Percentiles rank a stretch among this genome's conserved stretches.
These are phyloP conservation scores for Ceratocystis eucalypticola DNA, from an alignment of 2,329 filamentous ascomycete species.

Conservation along the genomic window DNA sequence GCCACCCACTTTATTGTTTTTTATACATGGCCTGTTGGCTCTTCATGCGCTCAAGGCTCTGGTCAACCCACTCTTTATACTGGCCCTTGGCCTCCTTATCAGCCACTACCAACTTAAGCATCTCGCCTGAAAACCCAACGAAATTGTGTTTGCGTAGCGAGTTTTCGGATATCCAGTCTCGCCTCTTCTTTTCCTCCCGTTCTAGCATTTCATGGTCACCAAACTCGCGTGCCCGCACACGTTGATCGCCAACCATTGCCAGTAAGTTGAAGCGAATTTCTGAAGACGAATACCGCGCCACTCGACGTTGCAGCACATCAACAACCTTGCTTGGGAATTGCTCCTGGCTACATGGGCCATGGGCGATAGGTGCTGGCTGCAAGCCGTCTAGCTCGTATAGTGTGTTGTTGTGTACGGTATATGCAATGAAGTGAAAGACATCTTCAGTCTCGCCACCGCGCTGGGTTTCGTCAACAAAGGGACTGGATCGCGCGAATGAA, in stretches of 20 bases:
- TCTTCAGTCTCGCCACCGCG: conserved; percentile 63
- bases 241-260: conserved; percentile 76
- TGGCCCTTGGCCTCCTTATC: conserved; percentile 55
- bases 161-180: conserved; percentile 90
- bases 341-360: conserved; percentile 58
- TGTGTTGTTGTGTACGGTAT: conserved; percentile 63
- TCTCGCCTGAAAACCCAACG: conserved; percentile 83
- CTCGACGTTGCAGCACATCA: conserved; percentile 69
- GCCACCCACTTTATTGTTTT: conserved; percentile 25
- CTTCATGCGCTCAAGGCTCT: conserved; percentile 46
- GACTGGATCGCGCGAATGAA: conserved; percentile 73
- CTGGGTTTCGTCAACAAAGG: conserved; percentile 85
- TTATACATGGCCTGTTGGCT: conserved; percentile 27
- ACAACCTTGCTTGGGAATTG: conserved; percentile 72
- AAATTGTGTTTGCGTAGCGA: conserved; percentile 86
- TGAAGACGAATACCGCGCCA: conserved; percentile 67
- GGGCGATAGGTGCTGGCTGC: conserved; percentile 81
- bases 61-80: conserved; percentile 53
- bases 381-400: conserved; percentile 94
- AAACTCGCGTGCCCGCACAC: conserved; percentile 62
- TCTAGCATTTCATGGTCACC: conserved; percentile 69
- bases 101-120: conserved; percentile 73
- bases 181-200: conserved; percentile 69
- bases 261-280: conserved; percentile 96
- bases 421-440: conserved; percentile 95